Evolutionary conservation across 164 flowering plant species (phyloP).

Genomic region (Vitis rupestris): DNA sequence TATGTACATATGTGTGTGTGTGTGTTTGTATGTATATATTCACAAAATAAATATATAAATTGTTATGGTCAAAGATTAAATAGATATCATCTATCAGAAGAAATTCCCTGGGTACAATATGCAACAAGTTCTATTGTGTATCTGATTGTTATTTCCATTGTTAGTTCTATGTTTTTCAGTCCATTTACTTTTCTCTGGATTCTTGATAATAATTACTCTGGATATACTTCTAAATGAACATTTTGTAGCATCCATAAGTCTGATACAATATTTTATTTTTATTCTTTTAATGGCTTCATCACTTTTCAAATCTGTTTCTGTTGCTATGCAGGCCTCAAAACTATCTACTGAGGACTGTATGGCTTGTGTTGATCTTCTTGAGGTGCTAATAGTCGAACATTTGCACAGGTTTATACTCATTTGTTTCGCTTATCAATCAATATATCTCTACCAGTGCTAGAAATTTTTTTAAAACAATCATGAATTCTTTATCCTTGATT

Average conservation of each 20-base stretch:
- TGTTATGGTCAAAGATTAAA: too few relatives aligned
- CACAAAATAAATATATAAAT: too few relatives aligned
- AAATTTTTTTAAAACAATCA: neutral
- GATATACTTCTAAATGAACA: too few relatives aligned
- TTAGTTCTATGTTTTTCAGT: too few relatives aligned
- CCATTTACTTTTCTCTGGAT: neutral
- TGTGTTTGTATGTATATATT: neutral
- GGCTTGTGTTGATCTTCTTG: slow-evolving; percentile 79
- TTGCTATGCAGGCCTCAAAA: slow-evolving; percentile 61
- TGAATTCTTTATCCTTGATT: neutral
- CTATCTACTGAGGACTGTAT: slow-evolving; percentile 73
- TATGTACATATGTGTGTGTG: too few relatives aligned
- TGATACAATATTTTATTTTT: neutral
- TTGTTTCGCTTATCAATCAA: neutral
- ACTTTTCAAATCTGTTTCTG: neutral
- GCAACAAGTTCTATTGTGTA: too few relatives aligned
- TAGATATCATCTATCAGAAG: too few relatives aligned
- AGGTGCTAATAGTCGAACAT: slow-evolving; percentile 76
- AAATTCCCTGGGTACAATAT: too few relatives aligned
- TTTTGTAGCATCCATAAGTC: too few relatives aligned
- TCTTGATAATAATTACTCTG: neutral
- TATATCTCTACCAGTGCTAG: neutral
- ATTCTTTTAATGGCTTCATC: neutral
- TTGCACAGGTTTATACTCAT: slow-evolving; percentile 49
- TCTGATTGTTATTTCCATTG: too few relatives aligned